phyloP scores from a whole-genome alignment of 176 grass and related monocot genomes.

The Pontederia paniculata region DNA sequence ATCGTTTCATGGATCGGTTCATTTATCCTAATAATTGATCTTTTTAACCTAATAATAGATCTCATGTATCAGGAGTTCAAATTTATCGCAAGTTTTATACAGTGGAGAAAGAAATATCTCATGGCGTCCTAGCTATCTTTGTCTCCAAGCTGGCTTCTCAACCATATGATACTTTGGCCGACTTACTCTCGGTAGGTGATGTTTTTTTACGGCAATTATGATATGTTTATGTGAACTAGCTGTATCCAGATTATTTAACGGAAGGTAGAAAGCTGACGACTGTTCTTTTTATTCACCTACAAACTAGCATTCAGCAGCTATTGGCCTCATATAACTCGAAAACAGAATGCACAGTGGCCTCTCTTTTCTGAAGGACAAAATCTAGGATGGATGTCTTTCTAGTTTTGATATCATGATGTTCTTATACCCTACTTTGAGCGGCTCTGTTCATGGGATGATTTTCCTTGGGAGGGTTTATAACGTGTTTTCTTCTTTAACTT shows the following conservation, averaged over 20 bases:
- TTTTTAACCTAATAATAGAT: background rate
- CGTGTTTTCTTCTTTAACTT: no score
- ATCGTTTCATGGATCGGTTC: background rate
- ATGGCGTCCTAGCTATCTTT: conserved; percentile 73
- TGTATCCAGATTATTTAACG: background rate
- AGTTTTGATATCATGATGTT: no score
- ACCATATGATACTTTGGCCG: conserved; percentile 50
- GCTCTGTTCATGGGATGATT: no score
- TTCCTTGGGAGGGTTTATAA: no score
- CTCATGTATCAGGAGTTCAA: conserved; percentile 44
- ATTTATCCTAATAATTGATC: background rate
- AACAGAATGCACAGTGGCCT: no score
- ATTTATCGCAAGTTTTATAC: conserved; percentile 83
- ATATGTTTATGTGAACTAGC: background rate
- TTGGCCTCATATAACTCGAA: no score
- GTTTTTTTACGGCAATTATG: background rate
- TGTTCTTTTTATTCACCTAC: no score
- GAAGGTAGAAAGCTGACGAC: background rate
- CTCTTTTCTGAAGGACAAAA: no score
- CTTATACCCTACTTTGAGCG: no score
- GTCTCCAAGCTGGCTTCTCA: conserved; percentile 48
- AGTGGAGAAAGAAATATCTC: conserved; percentile 48
- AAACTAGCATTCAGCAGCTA: no score
- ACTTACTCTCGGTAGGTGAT: conserved; percentile 60
- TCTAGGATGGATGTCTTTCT: no score